Evolutionary conservation across 768 basidiomycete species (phyloP), one percentile per base, ranked within the genome.

Genomic region (Pleurotus tuoliensis): DNA sequence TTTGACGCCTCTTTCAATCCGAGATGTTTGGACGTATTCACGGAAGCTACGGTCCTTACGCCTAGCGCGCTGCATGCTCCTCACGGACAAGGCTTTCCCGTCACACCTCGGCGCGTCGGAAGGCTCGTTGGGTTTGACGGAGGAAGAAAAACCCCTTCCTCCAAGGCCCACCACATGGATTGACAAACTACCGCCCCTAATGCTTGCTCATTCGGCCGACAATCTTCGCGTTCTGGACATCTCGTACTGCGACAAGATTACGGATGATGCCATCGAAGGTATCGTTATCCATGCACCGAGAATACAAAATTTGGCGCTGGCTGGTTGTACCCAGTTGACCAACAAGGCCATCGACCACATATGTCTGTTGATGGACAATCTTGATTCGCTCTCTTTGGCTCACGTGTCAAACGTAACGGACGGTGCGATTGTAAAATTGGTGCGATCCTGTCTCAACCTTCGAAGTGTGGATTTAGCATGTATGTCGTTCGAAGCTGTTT

Each of bases 381-480:
- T 98, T 56, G 90, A 92, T 63, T 82, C 86, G 59, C 72, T 98
- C 15, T 85, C 90, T 67, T 74, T 97, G 41, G 89, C 89, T 4
- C 92, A 94, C 67, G 83, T 92, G 59, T 72, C 76, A 55, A 87
- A 78, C 47, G 86, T 97, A 64, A 96, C 94, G 41, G 95, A 97
- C 64, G 72, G 68, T 5, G 89, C 80, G 1, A 75, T 97, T 13
- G 78, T 86, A 45, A 77, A 77, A 58, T 69, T 97, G 44, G 87
- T 84, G 5, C 79, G 87, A 24, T 69, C 78, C 15, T 98, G 94
- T 67, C 73, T 76, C 0, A 81, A 88, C 38, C 73, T 98, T 49
- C 79, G 87, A 55, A 90, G 88, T 64, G 77, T 97, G 60, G 95
- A 97, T 69, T 74, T 97, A 47, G 90, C 92, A 47, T 92, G 93